Evolutionary conservation across 768 basidiomycete species (phyloP).

Genomic region (Cystofilobasidium macerans): DNA sequence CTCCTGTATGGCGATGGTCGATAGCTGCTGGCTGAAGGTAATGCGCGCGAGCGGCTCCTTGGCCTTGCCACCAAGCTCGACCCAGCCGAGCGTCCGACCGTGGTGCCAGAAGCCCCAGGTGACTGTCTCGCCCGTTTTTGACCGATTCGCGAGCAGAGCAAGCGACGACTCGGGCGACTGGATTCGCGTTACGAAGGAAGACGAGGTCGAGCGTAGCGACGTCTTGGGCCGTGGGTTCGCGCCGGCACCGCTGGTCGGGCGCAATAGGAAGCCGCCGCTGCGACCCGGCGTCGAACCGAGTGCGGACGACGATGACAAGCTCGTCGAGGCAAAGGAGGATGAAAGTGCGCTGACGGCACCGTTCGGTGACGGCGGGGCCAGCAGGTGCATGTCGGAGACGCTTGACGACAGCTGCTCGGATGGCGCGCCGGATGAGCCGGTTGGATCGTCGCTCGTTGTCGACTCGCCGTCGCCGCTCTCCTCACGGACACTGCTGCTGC

Average conservation of each 20-base stretch:
- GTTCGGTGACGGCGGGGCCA: neutral
- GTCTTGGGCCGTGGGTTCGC: constrained; percentile 63
- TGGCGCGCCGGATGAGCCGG: constrained; percentile 1
- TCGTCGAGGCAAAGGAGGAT: constrained; percentile 6
- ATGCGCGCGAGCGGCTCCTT: constrained; percentile 84
- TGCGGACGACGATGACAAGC: neutral
- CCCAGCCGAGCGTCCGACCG: constrained; percentile 74
- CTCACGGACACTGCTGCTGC: neutral
- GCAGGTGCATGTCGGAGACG: neutral
- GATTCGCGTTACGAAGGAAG: constrained; percentile 79
- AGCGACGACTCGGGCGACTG: constrained; percentile 68
- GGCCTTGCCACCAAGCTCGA: constrained; percentile 69
- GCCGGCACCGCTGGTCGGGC: neutral
- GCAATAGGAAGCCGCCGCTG: constrained; percentile 1
- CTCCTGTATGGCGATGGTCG: constrained; percentile 78
- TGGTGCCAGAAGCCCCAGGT: constrained; percentile 80
- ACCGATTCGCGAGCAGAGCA: constrained; percentile 57
- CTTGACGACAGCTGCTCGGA: neutral
- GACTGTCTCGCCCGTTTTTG: constrained; percentile 52
- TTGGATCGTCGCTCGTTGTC: constrained; percentile 3
- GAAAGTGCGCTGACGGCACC: neutral
- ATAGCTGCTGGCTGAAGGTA: constrained; percentile 74
- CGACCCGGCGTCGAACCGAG: neutral
- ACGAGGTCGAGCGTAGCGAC: constrained; percentile 78
- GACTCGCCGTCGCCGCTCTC: constrained; percentile 4